Evolutionary conservation across 306 rosid genomes (phyloP), one percentile per base, ranked within the genome.

Genomic region (Begonia peltatifolia): DNA sequence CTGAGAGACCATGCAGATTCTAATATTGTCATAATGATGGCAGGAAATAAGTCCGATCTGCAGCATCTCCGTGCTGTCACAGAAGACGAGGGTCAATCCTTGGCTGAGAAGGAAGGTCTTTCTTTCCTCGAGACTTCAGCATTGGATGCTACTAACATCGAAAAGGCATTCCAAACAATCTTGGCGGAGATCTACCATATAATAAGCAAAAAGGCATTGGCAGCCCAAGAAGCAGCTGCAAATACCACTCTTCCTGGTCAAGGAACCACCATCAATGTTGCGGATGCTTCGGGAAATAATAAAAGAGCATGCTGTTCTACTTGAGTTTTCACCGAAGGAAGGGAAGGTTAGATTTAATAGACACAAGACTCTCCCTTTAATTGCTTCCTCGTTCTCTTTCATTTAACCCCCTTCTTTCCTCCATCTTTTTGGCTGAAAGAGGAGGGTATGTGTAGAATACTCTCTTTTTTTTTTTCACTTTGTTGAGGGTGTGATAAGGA

Each of bases 71-170:
- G 94, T 69, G 76, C 95, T 58, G 92, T 86, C 70, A 78, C 95
- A 1, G 87, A 66, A 63, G 86, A 78, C 49, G 99, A 90, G 44
- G 99, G 99, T 55, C 87, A 83, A 61, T 47, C 82, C 30, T 75
- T 90, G 84, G 92, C 95, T 13, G 99, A 90, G 84, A 80, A 51
- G 78, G 95, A 90, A 76, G 99, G 95, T 52, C 94, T 85, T 38
- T 90, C 99, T 0, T 90, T 90, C 71, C 90, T 90, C 9, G 99
- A 90, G 84, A 90, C 99, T 10, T 90, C 95, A n/a, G 95, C 99
- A 42, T 58, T 90, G 61, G 95, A 83, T 63, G 94, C 99, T 42
- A 90, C 94, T 57, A 90, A 90, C 59, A 48, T 90, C 13, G 99
- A 86, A 74, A 90, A 86, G 79, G 99, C 99, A 51, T 90, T 90